Percentiles rank a stretch among this genome's conserved stretches.
phyloP scores from a whole-genome alignment of 2,329 filamentous ascomycete genomes.

The Podosphaera leucotricha region DNA sequence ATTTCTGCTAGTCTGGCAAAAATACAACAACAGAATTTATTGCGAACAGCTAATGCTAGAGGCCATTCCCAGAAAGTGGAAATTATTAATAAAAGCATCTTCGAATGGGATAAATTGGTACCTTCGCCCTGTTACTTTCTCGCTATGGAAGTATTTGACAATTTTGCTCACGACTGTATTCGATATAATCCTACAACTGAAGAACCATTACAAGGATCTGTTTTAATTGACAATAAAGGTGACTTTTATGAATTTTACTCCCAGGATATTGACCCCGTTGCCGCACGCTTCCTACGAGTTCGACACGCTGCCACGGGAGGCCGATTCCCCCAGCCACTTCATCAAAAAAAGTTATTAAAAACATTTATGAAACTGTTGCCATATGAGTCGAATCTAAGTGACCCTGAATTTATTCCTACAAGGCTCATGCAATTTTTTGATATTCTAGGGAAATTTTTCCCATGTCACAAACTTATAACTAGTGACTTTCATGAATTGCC shows the following conservation, averaged over 20 bases:
- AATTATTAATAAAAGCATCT: conserved; percentile 85
- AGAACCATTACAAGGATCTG: conserved; percentile 64
- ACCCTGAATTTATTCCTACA: conserved; percentile 84
- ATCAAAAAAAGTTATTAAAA: conserved; percentile 30
- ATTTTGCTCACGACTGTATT: conserved; percentile 85
- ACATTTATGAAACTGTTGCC: conserved; percentile 40
- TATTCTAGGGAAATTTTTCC: conserved; percentile 69
- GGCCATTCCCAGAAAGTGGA: conserved; percentile 73
- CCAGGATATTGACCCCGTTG: conserved; percentile 56
- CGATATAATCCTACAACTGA: conserved; percentile 72
- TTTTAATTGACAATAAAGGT: conserved; percentile 62
- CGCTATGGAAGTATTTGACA: conserved; percentile 94
- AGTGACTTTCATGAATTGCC: conserved; percentile 80
- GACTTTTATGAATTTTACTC: conserved; percentile 94
- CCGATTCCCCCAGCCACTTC: conserved; percentile 35
- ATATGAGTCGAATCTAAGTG: conserved; percentile 50
- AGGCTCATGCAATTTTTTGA: conserved; percentile 93
- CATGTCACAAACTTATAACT: conserved; percentile 65
- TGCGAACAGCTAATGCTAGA: conserved; percentile 37
- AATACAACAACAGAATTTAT: conserved; percentile 50
- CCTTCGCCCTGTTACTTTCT: conserved; percentile 91
- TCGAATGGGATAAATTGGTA: conserved; percentile 79
- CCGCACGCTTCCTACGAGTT: conserved; percentile 61
- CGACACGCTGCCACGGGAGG: conserved; percentile 50
- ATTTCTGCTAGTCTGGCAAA: conserved; percentile 64